phyloP scores from a whole-genome alignment of 2,329 filamentous ascomycete species.

The Colletotrichum sp. region DNA sequence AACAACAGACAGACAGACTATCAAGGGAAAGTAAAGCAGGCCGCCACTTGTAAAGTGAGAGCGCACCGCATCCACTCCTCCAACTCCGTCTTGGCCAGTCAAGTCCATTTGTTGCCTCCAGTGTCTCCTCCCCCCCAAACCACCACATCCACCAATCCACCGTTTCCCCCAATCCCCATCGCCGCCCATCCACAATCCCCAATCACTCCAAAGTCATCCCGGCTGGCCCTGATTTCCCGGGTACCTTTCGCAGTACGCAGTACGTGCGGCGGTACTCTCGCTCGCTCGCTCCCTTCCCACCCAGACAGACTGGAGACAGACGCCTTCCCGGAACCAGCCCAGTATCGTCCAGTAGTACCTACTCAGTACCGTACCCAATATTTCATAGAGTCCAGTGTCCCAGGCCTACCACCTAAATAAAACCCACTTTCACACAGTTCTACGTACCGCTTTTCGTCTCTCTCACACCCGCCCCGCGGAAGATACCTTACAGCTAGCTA shows the following conservation, averaged over 20 bases:
- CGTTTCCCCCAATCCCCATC: neutral
- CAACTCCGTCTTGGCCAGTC: neutral
- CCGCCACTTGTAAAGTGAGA: neutral
- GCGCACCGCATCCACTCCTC: neutral
- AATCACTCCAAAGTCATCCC: neutral
- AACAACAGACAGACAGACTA: neutral
- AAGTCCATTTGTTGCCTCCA: neutral
- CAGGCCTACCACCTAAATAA: neutral
- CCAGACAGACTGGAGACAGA: neutral
- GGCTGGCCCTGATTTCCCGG: neutral
- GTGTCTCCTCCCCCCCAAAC: neutral
- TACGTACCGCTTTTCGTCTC: neutral
- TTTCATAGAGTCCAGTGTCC: neutral
- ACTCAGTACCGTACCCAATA: neutral
- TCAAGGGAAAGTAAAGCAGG: neutral
- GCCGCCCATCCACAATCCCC: neutral
- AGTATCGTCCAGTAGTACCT: neutral
- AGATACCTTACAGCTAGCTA: neutral
- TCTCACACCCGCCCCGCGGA: conserved; percentile 1
- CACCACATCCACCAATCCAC: neutral
- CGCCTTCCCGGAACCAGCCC: neutral
- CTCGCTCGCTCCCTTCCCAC: neutral
- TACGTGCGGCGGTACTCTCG: neutral
- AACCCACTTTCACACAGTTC: conserved; percentile 1
- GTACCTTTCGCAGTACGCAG: neutral